Percentiles rank a stretch among this genome's conserved stretches.
Conservation (phyloP, 2,329 filamentous ascomycete genomes). For the Cladosporium halotolerans region DNA sequence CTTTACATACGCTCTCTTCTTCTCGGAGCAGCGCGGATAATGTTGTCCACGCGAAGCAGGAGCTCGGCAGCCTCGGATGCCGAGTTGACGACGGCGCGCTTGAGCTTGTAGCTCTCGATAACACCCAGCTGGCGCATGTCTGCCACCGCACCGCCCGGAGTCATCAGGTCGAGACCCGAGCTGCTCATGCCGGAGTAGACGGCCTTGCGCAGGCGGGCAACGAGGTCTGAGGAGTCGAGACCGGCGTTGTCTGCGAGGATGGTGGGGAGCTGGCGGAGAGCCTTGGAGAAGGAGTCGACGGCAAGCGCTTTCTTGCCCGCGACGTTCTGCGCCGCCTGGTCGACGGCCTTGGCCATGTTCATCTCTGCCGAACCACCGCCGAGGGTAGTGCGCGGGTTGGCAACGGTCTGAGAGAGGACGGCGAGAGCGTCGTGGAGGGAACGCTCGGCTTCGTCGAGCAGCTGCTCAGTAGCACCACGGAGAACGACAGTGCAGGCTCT, state of each 20-base stretch:
- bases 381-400: constrained; percentile 86
- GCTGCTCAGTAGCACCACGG: constrained; percentile 90
- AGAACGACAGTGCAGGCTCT: constrained; percentile 95
- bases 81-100: constrained; percentile 93
- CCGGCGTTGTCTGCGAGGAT: constrained; percentile 97
- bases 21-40: constrained; percentile 87
- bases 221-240: constrained; percentile 88
- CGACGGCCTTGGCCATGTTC: constrained; percentile 97
- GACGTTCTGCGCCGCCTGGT: constrained; percentile 84
- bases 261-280: constrained; percentile 86
- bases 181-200: constrained; percentile 93
- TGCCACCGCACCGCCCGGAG: constrained; percentile 82
- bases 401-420: constrained; percentile 92
- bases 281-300: constrained; percentile 81
- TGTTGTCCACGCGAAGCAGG: constrained; percentile 91
- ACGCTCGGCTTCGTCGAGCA: constrained; percentile 93
- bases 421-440: constrained; percentile 93
- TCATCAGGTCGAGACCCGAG: constrained; percentile 82
- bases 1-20: constrained; percentile 65
- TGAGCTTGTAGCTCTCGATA: constrained; percentile 97
- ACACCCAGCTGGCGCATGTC: constrained; percentile 96
- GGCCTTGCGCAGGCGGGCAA: constrained; percentile 82
- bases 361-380: constrained; percentile 97
- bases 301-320: constrained; percentile 96
- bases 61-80: constrained; percentile 96